A percentile compares a stretch with the other conserved stretches of the same genome.
These are phyloP conservation scores for Capsicum baccatum DNA, from an alignment of 257 asterid genomes.

Conservation along the genomic window DNA sequence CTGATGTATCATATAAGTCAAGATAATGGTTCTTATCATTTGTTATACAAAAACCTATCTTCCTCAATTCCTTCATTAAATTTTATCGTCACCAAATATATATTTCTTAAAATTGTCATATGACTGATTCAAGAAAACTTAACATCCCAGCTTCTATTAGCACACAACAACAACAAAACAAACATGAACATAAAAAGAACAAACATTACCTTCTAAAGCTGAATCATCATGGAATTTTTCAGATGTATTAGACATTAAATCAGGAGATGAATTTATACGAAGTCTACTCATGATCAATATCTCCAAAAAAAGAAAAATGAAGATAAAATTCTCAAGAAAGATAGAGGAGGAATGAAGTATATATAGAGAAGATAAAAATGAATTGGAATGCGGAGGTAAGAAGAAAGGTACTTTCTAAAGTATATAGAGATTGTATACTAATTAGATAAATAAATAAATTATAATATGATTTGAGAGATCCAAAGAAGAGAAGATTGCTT, in stretches of 20 bases:
- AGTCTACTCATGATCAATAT: constrained; percentile 47
- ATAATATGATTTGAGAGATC: constrained; percentile 31
- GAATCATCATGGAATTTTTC: constrained; percentile 60
- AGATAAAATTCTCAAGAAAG: constrained; percentile 26
- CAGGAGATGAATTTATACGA: constrained; percentile 57
- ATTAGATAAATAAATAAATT: neutral
- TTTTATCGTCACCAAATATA: neutral
- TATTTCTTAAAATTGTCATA: neutral
- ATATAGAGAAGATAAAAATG: neutral
- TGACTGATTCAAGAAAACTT: neutral
- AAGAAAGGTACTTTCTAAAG: constrained; percentile 37
- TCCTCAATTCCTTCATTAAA: constrained; percentile 16
- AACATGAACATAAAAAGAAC: neutral
- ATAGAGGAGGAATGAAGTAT: neutral
- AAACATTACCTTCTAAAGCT: constrained; percentile 65
- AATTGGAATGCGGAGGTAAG: constrained; percentile 25
- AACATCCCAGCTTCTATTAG: too few relatives aligned
- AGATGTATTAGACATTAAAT: constrained; percentile 37
- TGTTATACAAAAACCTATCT: neutral
- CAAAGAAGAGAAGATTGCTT: constrained; percentile 57
- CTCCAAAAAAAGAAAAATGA: constrained; percentile 33
- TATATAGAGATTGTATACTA: constrained; percentile 24
- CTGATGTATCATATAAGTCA: neutral
- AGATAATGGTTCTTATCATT: neutral
- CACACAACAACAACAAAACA: neutral